Base-by-base conservation (phyloP, 2,329 filamentous ascomycete genomes). In the Sporothrix dimorphospora region DNA sequence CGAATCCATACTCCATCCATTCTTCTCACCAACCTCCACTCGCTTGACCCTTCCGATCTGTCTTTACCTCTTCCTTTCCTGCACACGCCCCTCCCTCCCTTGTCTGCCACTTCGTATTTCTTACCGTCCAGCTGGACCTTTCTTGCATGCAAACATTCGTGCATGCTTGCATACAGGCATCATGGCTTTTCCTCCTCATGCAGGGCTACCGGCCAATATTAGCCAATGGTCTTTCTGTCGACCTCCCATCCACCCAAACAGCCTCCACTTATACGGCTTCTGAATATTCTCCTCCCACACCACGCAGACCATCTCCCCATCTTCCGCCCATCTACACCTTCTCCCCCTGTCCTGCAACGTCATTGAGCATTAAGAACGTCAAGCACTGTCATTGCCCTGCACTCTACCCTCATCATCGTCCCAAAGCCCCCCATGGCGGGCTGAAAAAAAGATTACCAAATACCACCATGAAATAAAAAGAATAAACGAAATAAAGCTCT, bases 71-170 rank as follows among this genome's bases (percentile, higher is more conserved):
- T 19, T 42, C 7, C 21, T 24, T 21, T 42, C 11, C 38, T 45
- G 34, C 53, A 42, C 68, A 57, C 68, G 11, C 68, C 51, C n/a
- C 47, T 19, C 40, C 21, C 53, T 40, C 68, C 68, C 38, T 45
- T 21, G 1, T 45, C 42, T 45, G 7, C 66, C 19, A 38, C 65
- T 69, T 69, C 66, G 49, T 55, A 55, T 69, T 55, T 16, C n/a
- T 59, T 21, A 34, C 68, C 47, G 38, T 57, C 65, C 24, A 69
- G 67, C 67, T 57, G 53, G 51, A 49, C 19, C 34, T 57, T 42
- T 51, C 53, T 49, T 59, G 24, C 51, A 27, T 16, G 24, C 51
- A 47, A 34, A 30, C 51, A 55, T 55, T 21, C 5, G 42, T 19
- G 5, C 53, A 57, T 19, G 30, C 8, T 14, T 59, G 21, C 5